Evolutionary conservation across 108 stramenopile genomes (phyloP).

Genomic region (Pseudonitzschia multiseries): DNA sequence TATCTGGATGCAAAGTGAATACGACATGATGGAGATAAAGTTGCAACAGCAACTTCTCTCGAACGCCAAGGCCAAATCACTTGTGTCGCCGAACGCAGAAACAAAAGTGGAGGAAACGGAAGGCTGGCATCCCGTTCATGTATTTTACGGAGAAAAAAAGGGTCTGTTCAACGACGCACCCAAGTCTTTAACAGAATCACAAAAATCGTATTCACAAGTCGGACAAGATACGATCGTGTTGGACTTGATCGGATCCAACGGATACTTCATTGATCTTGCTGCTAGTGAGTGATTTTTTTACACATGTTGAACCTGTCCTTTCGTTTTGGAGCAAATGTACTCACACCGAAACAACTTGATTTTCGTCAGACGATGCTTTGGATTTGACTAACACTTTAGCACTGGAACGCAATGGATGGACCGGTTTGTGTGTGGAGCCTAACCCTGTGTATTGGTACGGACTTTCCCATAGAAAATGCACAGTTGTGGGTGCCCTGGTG

Average conservation of each 20-base stretch:
- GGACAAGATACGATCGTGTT: conserved; percentile 47
- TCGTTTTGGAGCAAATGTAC: too few species aligned
- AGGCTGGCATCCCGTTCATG: conserved; percentile 53
- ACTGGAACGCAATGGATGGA: conserved; percentile 52
- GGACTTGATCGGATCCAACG: conserved; percentile 30
- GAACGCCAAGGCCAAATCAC: neutral
- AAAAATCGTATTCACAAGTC: conserved; percentile 44
- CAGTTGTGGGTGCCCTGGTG: conserved; percentile 42
- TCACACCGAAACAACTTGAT: too few species aligned
- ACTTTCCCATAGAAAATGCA: conserved; percentile 46
- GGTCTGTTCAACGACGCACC: conserved; percentile 10
- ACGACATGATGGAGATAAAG: neutral
- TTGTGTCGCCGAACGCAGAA: too few species aligned
- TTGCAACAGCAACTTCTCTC: neutral
- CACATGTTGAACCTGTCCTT: too few species aligned
- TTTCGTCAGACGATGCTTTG: conserved; percentile 42
- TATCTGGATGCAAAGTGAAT: neutral
- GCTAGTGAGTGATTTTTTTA: conserved; percentile 3
- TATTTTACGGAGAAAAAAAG: conserved; percentile 44
- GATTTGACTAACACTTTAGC: conserved; percentile 47
- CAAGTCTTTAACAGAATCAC: neutral
- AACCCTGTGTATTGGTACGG: conserved; percentile 62
- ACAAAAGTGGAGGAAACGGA: neutral
- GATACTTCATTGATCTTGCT: conserved; percentile 67
- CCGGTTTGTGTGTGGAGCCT: conserved; percentile 56